Evolutionary conservation across 1,139 yeast species (phyloP).

Genomic region (Kluyveromyces sp.): DNA sequence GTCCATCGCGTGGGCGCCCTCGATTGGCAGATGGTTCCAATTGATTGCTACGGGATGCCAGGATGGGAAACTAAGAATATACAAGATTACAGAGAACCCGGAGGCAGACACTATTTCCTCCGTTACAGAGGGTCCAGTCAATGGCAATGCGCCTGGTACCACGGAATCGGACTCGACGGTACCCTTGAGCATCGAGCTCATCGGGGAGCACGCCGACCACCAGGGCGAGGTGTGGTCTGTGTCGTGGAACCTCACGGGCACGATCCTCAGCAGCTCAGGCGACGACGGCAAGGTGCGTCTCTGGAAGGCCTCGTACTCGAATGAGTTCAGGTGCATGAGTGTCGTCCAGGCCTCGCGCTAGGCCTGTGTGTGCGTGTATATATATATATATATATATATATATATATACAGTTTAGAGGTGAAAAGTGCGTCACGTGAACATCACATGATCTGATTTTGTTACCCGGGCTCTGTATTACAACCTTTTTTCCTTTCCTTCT

Average conservation of each 20-base stretch:
- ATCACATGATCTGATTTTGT: no score
- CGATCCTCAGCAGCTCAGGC: constrained; percentile 87
- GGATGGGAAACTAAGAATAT: constrained; percentile 85
- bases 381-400: not conserved
- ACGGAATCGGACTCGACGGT: not conserved
- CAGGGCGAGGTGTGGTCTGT: constrained; percentile 93
- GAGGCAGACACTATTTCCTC: not conserved
- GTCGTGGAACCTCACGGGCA: constrained; percentile 89
- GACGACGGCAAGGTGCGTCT: constrained; percentile 88
- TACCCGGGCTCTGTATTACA: no score
- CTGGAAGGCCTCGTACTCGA: constrained; percentile 84
- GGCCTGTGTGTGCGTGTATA: not conserved
- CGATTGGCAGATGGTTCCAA: constrained; percentile 86
- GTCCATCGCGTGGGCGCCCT: constrained; percentile 94
- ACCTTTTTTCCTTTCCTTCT: no score
- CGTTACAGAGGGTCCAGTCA: not conserved
- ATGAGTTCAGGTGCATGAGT: constrained; percentile 88
- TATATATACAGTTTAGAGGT: no score
- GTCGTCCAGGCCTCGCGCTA: constrained; percentile 62
- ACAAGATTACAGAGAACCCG: constrained; percentile 46
- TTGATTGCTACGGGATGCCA: constrained; percentile 91
- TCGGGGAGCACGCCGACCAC: constrained; percentile 64
- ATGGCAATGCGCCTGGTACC: constrained; percentile 30
- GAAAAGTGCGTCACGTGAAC: no score
- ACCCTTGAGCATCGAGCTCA: constrained; percentile 29